Conservation (phyloP, 305 asterid species). For the Euphrasia arctica region DNA sequence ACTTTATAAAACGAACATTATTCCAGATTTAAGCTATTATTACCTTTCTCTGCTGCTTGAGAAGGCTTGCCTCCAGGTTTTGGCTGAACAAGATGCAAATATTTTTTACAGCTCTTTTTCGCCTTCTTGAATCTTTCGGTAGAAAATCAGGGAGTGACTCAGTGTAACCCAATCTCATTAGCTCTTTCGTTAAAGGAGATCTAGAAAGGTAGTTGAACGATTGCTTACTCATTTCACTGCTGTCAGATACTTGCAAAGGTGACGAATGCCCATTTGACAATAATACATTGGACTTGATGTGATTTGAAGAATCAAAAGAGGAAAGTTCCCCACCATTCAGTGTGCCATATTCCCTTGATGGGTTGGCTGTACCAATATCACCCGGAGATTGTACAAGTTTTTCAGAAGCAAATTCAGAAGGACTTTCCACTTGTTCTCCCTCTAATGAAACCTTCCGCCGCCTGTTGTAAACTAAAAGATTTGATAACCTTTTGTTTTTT, state of each 20-base stretch:
- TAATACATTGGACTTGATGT: conserved; percentile 27
- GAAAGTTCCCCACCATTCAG: conserved; percentile 24
- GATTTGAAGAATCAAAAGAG: conserved; percentile 27
- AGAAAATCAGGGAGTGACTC: conserved; percentile 52
- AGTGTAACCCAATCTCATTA: conserved; percentile 53
- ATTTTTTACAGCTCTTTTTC: conserved; percentile 33
- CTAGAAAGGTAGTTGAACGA: conserved; percentile 31
- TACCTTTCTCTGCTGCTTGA: conserved; percentile 71
- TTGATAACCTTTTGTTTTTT: conserved; percentile 28
- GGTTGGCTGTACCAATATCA: conserved; percentile 31
- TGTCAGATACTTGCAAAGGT: conserved; percentile 30
- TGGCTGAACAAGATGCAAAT: conserved; percentile 72
- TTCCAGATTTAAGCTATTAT: conserved; percentile 18
- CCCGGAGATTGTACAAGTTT: conserved; percentile 20
- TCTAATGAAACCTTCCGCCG: conserved; percentile 29
- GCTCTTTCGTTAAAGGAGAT: conserved; percentile 64
- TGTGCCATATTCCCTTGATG: conserved; percentile 27
- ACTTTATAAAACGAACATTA: conserved; percentile 3
- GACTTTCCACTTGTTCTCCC: conserved; percentile 30
- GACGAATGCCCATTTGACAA: conserved; percentile 27
- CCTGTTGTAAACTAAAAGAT: conserved; percentile 1
- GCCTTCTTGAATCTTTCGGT: conserved; percentile 57
- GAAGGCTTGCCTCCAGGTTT: conserved; percentile 49
- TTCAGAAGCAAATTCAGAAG: conserved; percentile 23
- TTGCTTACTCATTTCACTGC: conserved; percentile 31